phyloP scores from a whole-genome alignment of 2,329 filamentous ascomycete species.

The Tolypocladium album region DNA sequence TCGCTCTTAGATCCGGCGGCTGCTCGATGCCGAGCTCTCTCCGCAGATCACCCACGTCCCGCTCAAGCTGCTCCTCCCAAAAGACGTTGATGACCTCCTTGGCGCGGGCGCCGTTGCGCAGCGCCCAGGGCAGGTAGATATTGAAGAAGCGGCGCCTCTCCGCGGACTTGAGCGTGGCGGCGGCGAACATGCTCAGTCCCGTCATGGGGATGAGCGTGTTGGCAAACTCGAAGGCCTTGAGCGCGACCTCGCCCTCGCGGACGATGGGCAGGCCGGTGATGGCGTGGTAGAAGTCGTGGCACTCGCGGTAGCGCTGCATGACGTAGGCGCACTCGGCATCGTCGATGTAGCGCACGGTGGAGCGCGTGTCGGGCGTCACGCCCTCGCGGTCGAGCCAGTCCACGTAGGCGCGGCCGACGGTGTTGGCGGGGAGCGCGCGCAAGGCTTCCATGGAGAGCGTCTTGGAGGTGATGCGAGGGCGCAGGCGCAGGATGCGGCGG shows the following conservation, averaged over 20 bases:
- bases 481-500: conserved; percentile 80
- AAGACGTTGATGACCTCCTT: conserved; percentile 91
- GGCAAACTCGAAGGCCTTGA: conserved; percentile 95
- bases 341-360: conserved; percentile 79
- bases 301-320: conserved; percentile 95
- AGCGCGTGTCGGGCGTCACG: conserved; percentile 82
- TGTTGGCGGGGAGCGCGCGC: conserved; percentile 59
- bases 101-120: conserved; percentile 66
- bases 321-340: conserved; percentile 95
- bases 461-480: conserved; percentile 77
- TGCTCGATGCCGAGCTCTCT: conserved; percentile 70
- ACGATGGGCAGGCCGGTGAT: conserved; percentile 83
- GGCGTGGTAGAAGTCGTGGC: conserved; percentile 96
- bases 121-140: conserved; percentile 82
- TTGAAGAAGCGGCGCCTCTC: conserved; percentile 66
- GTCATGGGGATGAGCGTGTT: conserved; percentile 96
- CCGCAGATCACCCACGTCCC: conserved; percentile 68
- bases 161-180: conserved; percentile 73
- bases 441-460: conserved; percentile 56
- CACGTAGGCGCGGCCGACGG: conserved; percentile 73
- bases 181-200: conserved; percentile 72
- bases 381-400: conserved; percentile 90
- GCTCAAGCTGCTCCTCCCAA: conserved; percentile 91
- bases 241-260: conserved; percentile 91
- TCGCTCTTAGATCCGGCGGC: conserved; percentile 74